Percentiles rank a stretch among this genome's conserved stretches.
Conservation (phyloP, 495 filamentous ascomycete species). For the Chaetomium fimeti region DNA sequence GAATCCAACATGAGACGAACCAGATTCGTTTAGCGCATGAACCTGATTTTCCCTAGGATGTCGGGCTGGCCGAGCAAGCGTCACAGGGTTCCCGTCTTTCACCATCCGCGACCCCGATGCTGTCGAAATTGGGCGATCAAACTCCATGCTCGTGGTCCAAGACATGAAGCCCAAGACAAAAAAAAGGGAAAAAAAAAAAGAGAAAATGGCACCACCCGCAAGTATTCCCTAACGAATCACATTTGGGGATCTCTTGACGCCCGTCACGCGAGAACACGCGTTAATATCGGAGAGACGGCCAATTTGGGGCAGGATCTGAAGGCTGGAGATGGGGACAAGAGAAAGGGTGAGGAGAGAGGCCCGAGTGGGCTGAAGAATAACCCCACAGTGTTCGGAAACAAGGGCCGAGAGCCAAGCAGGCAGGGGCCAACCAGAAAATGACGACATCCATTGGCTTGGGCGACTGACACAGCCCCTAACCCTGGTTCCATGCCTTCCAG, state of each 20-base stretch:
- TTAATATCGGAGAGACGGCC: not conserved
- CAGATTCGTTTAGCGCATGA: constrained; percentile 31
- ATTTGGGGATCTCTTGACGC: not conserved
- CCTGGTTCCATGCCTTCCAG: not conserved
- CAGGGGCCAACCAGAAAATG: not conserved
- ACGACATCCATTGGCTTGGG: constrained; percentile 8
- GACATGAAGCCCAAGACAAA: not conserved
- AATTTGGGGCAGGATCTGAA: not conserved
- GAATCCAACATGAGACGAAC: constrained; percentile 43
- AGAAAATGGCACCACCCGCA: not conserved
- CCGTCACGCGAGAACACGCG: not conserved
- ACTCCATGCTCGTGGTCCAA: not conserved
- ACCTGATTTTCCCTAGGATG: constrained; percentile 28
- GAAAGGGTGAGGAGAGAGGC: not conserved
- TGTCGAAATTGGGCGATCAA: constrained; percentile 23
- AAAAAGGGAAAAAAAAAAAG: not conserved
- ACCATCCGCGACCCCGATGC: not conserved
- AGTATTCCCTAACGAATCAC: not conserved
- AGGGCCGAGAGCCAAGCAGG: constrained; percentile 7
- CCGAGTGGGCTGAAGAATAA: not conserved
- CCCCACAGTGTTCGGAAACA: constrained; percentile 3
- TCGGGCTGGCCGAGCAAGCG: constrained; percentile 13
- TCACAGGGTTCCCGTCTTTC: too few relatives aligned
- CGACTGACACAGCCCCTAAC: not conserved
- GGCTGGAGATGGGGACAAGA: not conserved